Evolutionary conservation across 352 stramenopile species (phyloP), one percentile per base, ranked within the genome.

Genomic region (Phytopythium helicoides): DNA sequence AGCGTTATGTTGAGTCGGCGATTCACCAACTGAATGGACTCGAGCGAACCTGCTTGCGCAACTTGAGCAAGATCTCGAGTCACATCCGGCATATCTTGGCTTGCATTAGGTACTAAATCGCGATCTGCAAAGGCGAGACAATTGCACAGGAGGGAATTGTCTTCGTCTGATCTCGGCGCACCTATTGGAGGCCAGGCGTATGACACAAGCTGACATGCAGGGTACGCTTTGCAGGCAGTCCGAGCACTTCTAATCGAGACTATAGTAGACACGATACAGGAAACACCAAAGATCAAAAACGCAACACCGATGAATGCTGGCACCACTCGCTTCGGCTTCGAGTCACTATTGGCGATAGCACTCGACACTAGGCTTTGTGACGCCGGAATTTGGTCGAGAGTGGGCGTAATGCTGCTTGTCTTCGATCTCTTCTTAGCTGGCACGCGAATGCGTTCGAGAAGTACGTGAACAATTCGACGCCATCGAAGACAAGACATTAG

Each of bases 81-180:
- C 21, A 66, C 52, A 12, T 73, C 64, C 12, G 40, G 46, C 51
- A 66, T 18, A 4, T 45, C 25, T 14, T 55, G 35, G 2, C 18
- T 47, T 10, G 52, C 25, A 35, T 52, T 49, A 10, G 64, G 64
- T n/a, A 60, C 52, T 25, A 73, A 45, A 5, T 73, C 60, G 3
- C 64, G 64, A 36, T 69, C 60, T 10, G 66, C 64, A 44, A 61
- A 69, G 2, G 60, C 56, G 21, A 73, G 18, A 23, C 64, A 69
- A 9, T 44, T 21, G 38, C 64, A 73, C 0, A 26, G 10, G 35
- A 7, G 40, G 23, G 45, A 63, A 53, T 51, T 64, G 44, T 36
- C 44, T 52, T 36, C 60, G 53, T 26, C 26, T 6, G n/a, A n/a
- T n/a, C n/a, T n/a, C n/a, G 0, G 59, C 16, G 16, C 28, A n/a